Evolutionary conservation across 306 rosid genomes (phyloP), one percentile per base, ranked within the genome.

Genomic region (Crataegus laevigata): DNA sequence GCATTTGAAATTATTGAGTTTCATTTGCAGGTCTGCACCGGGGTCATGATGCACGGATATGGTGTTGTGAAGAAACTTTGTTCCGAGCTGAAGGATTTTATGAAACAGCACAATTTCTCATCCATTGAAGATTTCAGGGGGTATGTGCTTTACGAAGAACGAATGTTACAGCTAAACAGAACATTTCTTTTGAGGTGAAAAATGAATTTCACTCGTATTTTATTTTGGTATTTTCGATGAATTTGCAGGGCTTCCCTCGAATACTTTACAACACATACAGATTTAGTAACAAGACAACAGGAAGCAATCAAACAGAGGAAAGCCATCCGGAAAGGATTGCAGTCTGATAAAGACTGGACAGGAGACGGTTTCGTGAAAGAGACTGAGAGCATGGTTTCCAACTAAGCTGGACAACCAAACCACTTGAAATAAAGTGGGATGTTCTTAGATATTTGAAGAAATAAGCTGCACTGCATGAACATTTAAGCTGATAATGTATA

Each of bases 41-140:
- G 97, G 68, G 99, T 94, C 80, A 94, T 94, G 99, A 92, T 92
- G 97, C 97, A 94, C 57, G 97, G 99, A 21, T 94, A 94, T 69
- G 91, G 99, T 78, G 82, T 94, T 68, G 99, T 94, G 84, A 94
- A 89, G 90, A 84, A 89, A 79, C 96, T 94, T 21, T 85, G 87
- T 78, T 76, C 72, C 11, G 99, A 94, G 83, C 96, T 94, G 66
- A 67, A 88, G 85, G 99, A 89, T 78, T 94, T 94, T 72, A 94
- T 92, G 99, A 89, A 78, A 79, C 75, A 69, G 38, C 99, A 94
- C 86, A 88, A 90, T 80, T 94, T 94, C 83, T 82, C 85, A 47
- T 81, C 99, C 57, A 84, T 92, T 69, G 97, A 92, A 81, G 97
- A 94, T 81, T 94, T 90, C 83, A 86, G 99, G 88, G 97, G 99